Percentiles rank a stretch among this genome's conserved stretches.
Evolutionary conservation across 2,329 filamentous ascomycete species (phyloP).

Genomic region (Ophiostoma fasciatum): DNA sequence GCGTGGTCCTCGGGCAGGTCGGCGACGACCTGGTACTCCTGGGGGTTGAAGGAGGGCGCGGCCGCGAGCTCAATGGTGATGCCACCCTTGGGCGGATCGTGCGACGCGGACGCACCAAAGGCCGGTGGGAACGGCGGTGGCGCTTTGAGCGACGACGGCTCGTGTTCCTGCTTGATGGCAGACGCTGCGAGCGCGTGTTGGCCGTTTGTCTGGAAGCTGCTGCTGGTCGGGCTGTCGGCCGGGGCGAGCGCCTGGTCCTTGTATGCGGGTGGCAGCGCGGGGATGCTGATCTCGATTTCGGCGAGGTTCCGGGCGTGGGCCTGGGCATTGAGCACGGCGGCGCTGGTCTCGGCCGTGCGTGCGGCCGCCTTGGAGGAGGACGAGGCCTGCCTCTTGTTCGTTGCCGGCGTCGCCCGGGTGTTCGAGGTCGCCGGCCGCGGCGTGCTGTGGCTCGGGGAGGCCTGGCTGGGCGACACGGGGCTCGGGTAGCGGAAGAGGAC

Average conservation of each 20-base stretch:
- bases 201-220: not conserved
- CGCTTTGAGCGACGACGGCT: no score
- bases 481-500: constrained; percentile 26
- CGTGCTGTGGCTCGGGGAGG: constrained; percentile 1
- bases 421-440: constrained; percentile 13
- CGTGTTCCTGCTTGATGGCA: no score
- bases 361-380: not conserved
- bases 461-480: constrained; percentile 18
- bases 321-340: constrained; percentile 14
- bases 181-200: not conserved
- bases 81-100: constrained; percentile 13
- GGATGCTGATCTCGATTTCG: constrained; percentile 33
- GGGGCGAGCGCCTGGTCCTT: not conserved
- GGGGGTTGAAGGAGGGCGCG: constrained; percentile 28
- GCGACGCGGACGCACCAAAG: no score
- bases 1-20: constrained; percentile 35
- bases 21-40: constrained; percentile 35
- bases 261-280: constrained; percentile 14
- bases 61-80: constrained; percentile 35
- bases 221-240: not conserved
- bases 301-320: constrained; percentile 21
- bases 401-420: constrained; percentile 12
- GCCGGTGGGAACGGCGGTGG: no score
- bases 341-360: constrained; percentile 1
- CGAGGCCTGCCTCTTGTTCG: constrained; percentile 16